Evolutionary conservation across 345 rosid species (phyloP).

Genomic region (Camelina laxa): DNA sequence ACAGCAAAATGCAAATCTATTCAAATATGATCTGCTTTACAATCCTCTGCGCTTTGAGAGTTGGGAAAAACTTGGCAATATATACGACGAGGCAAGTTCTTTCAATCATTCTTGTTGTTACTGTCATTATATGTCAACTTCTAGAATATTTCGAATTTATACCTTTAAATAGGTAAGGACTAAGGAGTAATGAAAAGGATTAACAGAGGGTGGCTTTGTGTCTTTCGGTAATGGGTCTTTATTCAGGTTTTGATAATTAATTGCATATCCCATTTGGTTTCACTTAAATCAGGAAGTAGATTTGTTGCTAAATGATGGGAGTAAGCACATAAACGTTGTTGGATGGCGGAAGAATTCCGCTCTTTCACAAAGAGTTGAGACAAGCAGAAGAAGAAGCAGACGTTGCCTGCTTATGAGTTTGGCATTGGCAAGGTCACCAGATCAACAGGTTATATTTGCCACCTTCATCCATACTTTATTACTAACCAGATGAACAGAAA

Average conservation of each 20-base stretch:
- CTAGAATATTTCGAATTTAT: slow-evolving; percentile 10
- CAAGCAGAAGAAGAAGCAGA: slow-evolving; percentile 95
- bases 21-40: slow-evolving; percentile 84
- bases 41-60: slow-evolving; percentile 93
- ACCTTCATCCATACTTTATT: slow-evolving; percentile 23
- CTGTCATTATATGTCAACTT: slow-evolving; percentile 24
- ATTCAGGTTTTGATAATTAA: slow-evolving; percentile 27
- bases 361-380: slow-evolving; percentile 84
- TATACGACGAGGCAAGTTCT: slow-evolving; percentile 86
- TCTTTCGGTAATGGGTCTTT: slow-evolving; percentile 18
- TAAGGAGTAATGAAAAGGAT: not conserved
- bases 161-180: slow-evolving; percentile 35
- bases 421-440: slow-evolving; percentile 85
- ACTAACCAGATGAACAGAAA: slow-evolving; percentile 23
- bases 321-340: slow-evolving; percentile 91
- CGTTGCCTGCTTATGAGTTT: slow-evolving; percentile 93
- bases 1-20: slow-evolving; percentile 85
- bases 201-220: slow-evolving; percentile 32
- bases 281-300: slow-evolving; percentile 82
- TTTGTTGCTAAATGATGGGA: slow-evolving; percentile 96
- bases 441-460: slow-evolving; percentile 67
- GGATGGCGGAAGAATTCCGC: slow-evolving; percentile 89
- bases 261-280: slow-evolving; percentile 33
- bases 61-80: slow-evolving; percentile 92
- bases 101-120: slow-evolving; percentile 26